phyloP scores from a whole-genome alignment of 495 filamentous ascomycete genomes.

The Aspergillus steynii region DNA sequence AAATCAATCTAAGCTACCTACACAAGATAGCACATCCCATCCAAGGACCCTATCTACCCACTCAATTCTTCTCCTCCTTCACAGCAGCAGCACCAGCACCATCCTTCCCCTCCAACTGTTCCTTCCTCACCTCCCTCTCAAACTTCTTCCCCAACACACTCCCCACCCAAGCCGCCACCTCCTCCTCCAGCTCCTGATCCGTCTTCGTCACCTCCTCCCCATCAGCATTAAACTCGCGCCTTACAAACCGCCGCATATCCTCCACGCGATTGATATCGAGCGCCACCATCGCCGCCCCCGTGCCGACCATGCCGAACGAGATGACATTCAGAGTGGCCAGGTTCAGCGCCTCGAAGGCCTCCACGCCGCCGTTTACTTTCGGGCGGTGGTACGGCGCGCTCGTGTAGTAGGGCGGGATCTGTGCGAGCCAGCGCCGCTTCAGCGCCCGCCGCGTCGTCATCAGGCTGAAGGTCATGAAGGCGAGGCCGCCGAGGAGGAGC shows the following conservation, averaged over 20 bases:
- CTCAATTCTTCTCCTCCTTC: neutral
- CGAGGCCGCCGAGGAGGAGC: slow-evolving; percentile 69
- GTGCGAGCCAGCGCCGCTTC: slow-evolving; percentile 49
- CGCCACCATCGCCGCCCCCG: slow-evolving; percentile 66
- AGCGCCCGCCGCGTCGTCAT: slow-evolving; percentile 70
- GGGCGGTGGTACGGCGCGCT: slow-evolving; percentile 48
- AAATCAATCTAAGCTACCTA: neutral
- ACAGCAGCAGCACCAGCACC: slow-evolving; percentile 7
- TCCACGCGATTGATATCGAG: slow-evolving; percentile 71
- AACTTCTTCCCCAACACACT: slow-evolving; percentile 59
- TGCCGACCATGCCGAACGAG: slow-evolving; percentile 65
- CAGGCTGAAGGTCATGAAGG: slow-evolving; percentile 69
- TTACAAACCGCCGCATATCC: slow-evolving; percentile 61
- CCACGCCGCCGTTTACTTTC: slow-evolving; percentile 54
- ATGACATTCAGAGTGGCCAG: slow-evolving; percentile 81
- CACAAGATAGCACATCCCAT: neutral
- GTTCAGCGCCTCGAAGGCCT: slow-evolving; percentile 76
- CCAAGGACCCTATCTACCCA: neutral
- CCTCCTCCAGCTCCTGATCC: slow-evolving; percentile 59
- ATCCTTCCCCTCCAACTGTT: slow-evolving; percentile 28
- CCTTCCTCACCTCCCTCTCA: slow-evolving; percentile 38
- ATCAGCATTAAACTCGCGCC: slow-evolving; percentile 44
- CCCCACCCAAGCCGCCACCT: slow-evolving; percentile 72
- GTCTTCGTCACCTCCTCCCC: slow-evolving; percentile 34
- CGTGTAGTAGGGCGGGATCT: slow-evolving; percentile 66